These are phyloP conservation scores for Cyclotella baltica DNA, from an alignment of 108 stramenopile genomes.

Conservation along the genomic window DNA sequence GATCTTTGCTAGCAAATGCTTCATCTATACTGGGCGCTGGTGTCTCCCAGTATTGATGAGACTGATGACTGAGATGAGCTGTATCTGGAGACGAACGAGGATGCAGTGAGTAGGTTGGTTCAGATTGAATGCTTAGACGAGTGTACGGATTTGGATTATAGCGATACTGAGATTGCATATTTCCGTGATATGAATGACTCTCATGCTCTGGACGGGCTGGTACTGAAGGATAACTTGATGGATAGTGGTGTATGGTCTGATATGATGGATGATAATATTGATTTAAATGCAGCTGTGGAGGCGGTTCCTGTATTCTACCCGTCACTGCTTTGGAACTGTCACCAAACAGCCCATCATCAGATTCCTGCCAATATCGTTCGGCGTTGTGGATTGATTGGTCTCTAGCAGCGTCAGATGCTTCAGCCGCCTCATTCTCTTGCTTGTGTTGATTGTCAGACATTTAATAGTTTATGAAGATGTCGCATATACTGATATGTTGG, in stretches of 20 bases:
- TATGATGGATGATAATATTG: not conserved
- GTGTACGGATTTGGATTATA: not conserved
- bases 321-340: too few relatives aligned
- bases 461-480: too few relatives aligned
- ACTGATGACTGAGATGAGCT: not conserved
- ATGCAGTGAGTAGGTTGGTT: not conserved
- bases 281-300: not conserved
- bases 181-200: not conserved
- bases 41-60: not conserved
- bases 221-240: not conserved
- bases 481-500: too few relatives aligned
- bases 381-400: not conserved
- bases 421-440: not conserved
- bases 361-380: not conserved
- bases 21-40: too few relatives aligned
- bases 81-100: not conserved
- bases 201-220: not conserved
- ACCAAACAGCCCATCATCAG: too few relatives aligned
- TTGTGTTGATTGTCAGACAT: constrained; percentile 1
- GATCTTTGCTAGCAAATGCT: not conserved
- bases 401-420: not conserved
- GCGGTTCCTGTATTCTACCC: too few relatives aligned
- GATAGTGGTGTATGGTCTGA: not conserved
- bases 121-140: not conserved
- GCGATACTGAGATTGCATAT: too few relatives aligned